Evolutionary conservation across 2,329 filamentous ascomycete species (phyloP).

Genomic region (Pseudogymnoascus sp.): DNA sequence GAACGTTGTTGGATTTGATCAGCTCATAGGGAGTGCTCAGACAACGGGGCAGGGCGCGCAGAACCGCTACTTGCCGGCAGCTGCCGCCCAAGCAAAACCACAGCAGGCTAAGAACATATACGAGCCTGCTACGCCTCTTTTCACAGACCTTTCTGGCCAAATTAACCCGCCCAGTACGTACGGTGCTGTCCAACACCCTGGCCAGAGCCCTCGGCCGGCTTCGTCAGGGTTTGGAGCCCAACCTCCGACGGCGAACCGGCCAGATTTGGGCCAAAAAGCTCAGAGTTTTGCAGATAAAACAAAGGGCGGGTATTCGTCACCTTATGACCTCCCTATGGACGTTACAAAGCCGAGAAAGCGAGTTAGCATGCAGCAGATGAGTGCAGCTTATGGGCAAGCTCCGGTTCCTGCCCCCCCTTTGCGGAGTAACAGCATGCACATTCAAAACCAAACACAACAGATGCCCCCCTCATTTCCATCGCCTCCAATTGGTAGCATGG

Average conservation of each 20-base stretch:
- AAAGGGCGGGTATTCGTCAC: constrained; percentile 87
- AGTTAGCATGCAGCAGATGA: constrained; percentile 41
- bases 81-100: constrained; percentile 11
- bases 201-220: not conserved
- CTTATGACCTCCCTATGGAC: constrained; percentile 91
- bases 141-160: constrained; percentile 26
- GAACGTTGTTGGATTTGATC: constrained; percentile 22
- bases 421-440: constrained; percentile 24
- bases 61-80: constrained; percentile 25
- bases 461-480: constrained; percentile 18
- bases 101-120: constrained; percentile 20
- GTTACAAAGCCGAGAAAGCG: constrained; percentile 65
- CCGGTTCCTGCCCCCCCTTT: constrained; percentile 20
- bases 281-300: constrained; percentile 87
- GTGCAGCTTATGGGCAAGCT: constrained; percentile 20
- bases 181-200: constrained; percentile 13
- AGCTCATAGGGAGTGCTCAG: constrained; percentile 13
- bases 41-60: constrained; percentile 16
- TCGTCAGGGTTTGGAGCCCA: constrained; percentile 12
- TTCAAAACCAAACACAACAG: constrained; percentile 18
- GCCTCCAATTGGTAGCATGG: constrained; percentile 16
- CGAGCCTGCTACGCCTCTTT: constrained; percentile 23
- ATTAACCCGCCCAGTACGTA: constrained; percentile 17
- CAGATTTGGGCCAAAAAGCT: constrained; percentile 45
- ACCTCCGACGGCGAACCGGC: constrained; percentile 26